phyloP scores from a whole-genome alignment of 2,329 filamentous ascomycete species.

The Clarireedia paspali region DNA sequence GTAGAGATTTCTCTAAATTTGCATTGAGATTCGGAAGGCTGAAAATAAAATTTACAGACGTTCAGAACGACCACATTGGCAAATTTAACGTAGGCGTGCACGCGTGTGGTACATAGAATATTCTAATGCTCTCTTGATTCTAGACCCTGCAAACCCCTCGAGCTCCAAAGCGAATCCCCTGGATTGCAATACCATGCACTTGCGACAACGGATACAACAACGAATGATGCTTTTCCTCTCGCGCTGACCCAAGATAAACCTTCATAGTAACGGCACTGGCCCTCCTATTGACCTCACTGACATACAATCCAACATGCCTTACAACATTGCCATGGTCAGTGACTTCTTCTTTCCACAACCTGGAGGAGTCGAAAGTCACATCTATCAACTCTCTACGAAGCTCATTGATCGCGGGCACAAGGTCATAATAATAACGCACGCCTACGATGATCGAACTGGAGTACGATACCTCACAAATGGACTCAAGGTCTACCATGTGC shows the following conservation, averaged over 20 bases:
- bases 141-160: too few species aligned
- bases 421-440: slow-evolving; percentile 95
- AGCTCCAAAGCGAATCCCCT: background rate
- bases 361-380: slow-evolving; percentile 94
- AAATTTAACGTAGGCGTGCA: background rate
- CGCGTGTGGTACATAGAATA: too few species aligned
- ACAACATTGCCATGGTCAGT: slow-evolving; percentile 84
- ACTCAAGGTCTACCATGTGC: slow-evolving; percentile 95
- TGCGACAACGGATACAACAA: background rate
- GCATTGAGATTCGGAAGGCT: background rate
- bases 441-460: slow-evolving; percentile 83
- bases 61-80: background rate
- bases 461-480: slow-evolving; percentile 95
- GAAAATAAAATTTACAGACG: slow-evolving; percentile 13
- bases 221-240: background rate
- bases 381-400: slow-evolving; percentile 95
- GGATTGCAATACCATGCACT: background rate
- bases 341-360: slow-evolving; percentile 99
- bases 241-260: too few species aligned
- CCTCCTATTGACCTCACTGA: background rate
- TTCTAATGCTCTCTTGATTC: too few species aligned
- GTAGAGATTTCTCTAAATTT: background rate
- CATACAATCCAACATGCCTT: slow-evolving; percentile 31
- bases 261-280: too few species aligned
- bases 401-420: slow-evolving; percentile 96